phyloP scores from a whole-genome alignment of 768 basidiomycete genomes.

The Melanogaster broomeanus region DNA sequence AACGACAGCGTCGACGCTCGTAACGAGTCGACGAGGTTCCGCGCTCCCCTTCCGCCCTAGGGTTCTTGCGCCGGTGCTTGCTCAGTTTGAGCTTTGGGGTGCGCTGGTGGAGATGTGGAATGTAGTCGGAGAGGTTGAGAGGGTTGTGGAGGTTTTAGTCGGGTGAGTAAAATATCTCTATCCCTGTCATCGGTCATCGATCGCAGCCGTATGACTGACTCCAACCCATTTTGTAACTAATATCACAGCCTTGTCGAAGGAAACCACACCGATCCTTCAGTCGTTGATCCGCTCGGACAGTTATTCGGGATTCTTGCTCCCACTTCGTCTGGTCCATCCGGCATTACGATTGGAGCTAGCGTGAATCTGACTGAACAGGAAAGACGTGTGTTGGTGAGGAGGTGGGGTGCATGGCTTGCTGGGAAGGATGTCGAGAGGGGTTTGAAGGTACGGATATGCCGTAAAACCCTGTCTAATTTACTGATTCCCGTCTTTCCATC shows the following conservation, averaged over 20 bases:
- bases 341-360: background rate
- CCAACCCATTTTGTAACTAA: background rate
- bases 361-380: conserved; percentile 25
- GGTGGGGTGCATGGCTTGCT: conserved; percentile 83
- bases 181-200: background rate
- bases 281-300: conserved; percentile 28
- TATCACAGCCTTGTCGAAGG: conserved; percentile 27
- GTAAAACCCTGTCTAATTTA: too few species aligned
- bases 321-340: conserved; percentile 5
- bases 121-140: conserved; percentile 16
- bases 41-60: conserved; percentile 17
- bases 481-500: too few species aligned
- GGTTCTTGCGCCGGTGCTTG: conserved; percentile 20
- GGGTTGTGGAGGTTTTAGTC: conserved; percentile 22
- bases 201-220: background rate
- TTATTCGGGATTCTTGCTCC: conserved; percentile 28
- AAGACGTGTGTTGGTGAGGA: conserved; percentile 61
- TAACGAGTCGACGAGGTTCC: background rate
- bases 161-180: conserved; percentile 19
- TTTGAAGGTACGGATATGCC: conserved; percentile 52
- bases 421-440: conserved; percentile 68
- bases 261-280: conserved; percentile 21
- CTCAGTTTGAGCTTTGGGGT: conserved; percentile 21
- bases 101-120: conserved; percentile 31
- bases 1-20: too few species aligned